These are phyloP conservation scores for Crassisporium funariophilum DNA, from an alignment of 768 basidiomycete genomes.

Conservation along the genomic window DNA sequence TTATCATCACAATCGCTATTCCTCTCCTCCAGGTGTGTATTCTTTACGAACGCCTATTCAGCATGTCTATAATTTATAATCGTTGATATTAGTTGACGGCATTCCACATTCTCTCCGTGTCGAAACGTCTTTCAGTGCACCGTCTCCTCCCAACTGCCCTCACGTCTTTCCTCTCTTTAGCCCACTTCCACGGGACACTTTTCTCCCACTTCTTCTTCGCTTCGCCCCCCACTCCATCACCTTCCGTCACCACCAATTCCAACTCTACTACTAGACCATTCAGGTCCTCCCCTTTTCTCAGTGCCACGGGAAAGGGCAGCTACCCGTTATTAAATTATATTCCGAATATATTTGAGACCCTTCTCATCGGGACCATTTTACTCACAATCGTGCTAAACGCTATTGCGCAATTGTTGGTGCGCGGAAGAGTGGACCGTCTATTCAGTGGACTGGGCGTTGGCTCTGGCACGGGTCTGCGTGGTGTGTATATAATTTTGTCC, in stretches of 20 bases:
- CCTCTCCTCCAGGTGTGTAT: conserved; percentile 67
- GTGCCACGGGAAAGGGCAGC: conserved; percentile 11
- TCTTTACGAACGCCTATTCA: background rate
- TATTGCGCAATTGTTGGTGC: conserved; percentile 65
- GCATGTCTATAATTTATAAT: background rate
- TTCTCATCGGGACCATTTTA: conserved; percentile 56
- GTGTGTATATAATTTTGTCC: conserved; percentile 11
- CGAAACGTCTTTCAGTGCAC: conserved; percentile 61
- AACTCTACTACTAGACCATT: conserved; percentile 12
- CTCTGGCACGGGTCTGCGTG: conserved; percentile 28
- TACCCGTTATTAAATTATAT: conserved; percentile 78
- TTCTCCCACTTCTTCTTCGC: conserved; percentile 34
- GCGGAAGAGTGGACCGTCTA: conserved; percentile 59
- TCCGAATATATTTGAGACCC: conserved; percentile 70
- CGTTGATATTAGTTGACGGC: conserved; percentile 49
- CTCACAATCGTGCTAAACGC: conserved; percentile 63
- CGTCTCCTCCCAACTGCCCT: conserved; percentile 72
- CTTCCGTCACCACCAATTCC: conserved; percentile 17
- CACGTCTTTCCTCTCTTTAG: conserved; percentile 57
- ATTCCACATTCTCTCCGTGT: conserved; percentile 67
- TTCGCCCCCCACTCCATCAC: conserved; percentile 11
- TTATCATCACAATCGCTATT: conserved; percentile 69
- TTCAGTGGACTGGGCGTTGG: conserved; percentile 54
- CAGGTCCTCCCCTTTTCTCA: conserved; percentile 1
- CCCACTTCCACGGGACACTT: conserved; percentile 69